phyloP scores from a whole-genome alignment of 2,329 filamentous ascomycete species.

The Nigrospora oryzae region DNA sequence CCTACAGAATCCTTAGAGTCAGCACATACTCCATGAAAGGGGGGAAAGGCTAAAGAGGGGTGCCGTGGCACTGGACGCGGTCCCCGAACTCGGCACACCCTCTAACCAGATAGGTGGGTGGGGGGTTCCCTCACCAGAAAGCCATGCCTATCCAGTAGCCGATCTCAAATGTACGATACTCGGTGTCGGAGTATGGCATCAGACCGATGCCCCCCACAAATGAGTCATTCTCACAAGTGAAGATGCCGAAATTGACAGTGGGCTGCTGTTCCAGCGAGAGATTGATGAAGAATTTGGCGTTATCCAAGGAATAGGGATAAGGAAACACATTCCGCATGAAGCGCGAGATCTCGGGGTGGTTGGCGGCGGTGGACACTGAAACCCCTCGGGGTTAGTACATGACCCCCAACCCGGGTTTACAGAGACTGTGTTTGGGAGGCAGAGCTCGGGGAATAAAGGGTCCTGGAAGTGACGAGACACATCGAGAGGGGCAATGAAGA shows the following conservation, averaged over 20 bases:
- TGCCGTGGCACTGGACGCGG: too few relatives aligned
- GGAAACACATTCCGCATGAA: constrained; percentile 37
- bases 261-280: constrained; percentile 9
- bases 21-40: too few relatives aligned
- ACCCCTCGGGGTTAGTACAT: too few relatives aligned
- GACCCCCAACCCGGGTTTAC: too few relatives aligned
- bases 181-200: constrained; percentile 23
- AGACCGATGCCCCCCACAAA: constrained; percentile 34
- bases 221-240: constrained; percentile 14
- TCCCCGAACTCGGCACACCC: too few relatives aligned
- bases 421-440: too few relatives aligned
- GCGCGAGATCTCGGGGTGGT: constrained; percentile 26
- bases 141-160: constrained; percentile 38
- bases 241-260: constrained; percentile 26
- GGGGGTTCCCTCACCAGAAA: constrained; percentile 21
- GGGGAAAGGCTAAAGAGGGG: too few relatives aligned
- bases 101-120: too few relatives aligned
- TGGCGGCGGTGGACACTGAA: constrained; percentile 20
- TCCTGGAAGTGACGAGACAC: too few relatives aligned
- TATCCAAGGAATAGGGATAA: constrained; percentile 31
- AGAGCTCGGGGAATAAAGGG: too few relatives aligned
- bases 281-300: constrained; percentile 28
- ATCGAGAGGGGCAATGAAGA: too few relatives aligned
- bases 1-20: too few relatives aligned
- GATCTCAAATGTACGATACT: constrained; percentile 34